Evolutionary conservation across 1,284 basidiomycete genomes (phyloP), one percentile per base, ranked within the genome.

Genomic region (Lignosus rhinocerotis): DNA sequence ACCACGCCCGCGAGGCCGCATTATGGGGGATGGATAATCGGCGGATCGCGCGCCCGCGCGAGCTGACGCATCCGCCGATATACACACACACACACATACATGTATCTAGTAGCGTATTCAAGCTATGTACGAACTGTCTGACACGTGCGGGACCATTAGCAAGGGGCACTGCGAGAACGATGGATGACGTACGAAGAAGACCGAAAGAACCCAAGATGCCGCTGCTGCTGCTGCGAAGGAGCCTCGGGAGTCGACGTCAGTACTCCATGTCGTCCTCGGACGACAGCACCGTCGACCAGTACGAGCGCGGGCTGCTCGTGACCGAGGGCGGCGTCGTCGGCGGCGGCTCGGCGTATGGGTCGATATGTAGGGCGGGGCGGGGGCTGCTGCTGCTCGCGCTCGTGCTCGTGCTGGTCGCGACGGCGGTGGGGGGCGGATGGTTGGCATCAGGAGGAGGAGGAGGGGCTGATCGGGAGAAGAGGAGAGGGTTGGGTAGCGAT

Each of bases 281-380:
- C 31, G 25, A 12, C 17, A 55, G 7, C 1, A 55, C 41, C 5
- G 19, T 42, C 2, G 32, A 42, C 46, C 41, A 55, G 7, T 44
- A 48, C 31, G 53, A 55, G 21, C 53, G 32, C 5, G 53, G 53
- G 47, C 53, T 55, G 39, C 53, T 55, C 8, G 53, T 39, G 0
- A 32, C 53, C 1, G 53, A 55, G 17, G 44, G 36, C 14, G 53
- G 53, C 12, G 53, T 55, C 30, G 31, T 38, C 17, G 48, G 46
- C 7, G 31, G 32, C 9, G 34, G 12, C 25, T 49, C 33, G 9
- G 33, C 33, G 36, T 21, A 16, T 8, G 48, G 9, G 48, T 50
- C 48, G 36, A 50, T 16, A 6, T 50, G 48, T 3, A 50, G 36
- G 4, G 32, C 12, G 4, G 48, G 48, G 10, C 36, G 45, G 10